Base-by-base conservation (phyloP, 495 filamentous ascomycete species). In the Lindgomyces ingoldianus region DNA sequence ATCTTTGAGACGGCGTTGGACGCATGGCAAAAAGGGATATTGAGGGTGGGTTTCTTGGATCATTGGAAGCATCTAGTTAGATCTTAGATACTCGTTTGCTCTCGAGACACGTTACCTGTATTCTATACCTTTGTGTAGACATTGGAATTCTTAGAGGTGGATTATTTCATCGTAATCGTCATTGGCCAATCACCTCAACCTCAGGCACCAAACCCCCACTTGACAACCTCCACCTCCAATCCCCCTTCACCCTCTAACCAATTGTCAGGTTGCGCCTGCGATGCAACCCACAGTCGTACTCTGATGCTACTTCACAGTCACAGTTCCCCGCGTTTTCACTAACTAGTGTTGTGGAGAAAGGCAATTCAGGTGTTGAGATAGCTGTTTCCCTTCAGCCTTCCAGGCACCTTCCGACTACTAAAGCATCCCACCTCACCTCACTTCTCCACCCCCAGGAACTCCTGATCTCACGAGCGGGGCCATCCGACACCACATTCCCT, bases 251-350 rank as follows among this genome's bases (percentile, higher is more conserved):
- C 9, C n/a, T 14, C 4, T 45, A n/a, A 22, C 16, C 21, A 26
- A 46, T 25, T 58, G 21, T 8, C n/a, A 6, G 24, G 21, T 46
- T n/a, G 47, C 25, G 11, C 29, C 50, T 63, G 60, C 60, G 45
- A 47, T 63, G 50, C 61, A 57, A 64, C 52, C 16, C 22, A 26
- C 12, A 10, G 1, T n/a, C 8, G 24, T 24, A 18, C 25, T 26
- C 2, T 33, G 22, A 63, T 64, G 53, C 45, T 25, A 63, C 51
- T 14, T 8, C 22, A 51, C 1, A 57, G 39, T 57, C 12, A 47
- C 41, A 29, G 19, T 27, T 12, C 24, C 4, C 24, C 41, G 54
- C 54, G 16, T 46, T 6, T 46, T 29, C 33, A 10, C 27, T 47
- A 3, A 45, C 41, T 18, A 18, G 12, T 26, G 6, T 22, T 52